Percentiles rank a stretch among this genome's conserved stretches.
Evolutionary conservation across 495 filamentous ascomycete species (phyloP).

Genomic region (Chaetomium fimeti): DNA sequence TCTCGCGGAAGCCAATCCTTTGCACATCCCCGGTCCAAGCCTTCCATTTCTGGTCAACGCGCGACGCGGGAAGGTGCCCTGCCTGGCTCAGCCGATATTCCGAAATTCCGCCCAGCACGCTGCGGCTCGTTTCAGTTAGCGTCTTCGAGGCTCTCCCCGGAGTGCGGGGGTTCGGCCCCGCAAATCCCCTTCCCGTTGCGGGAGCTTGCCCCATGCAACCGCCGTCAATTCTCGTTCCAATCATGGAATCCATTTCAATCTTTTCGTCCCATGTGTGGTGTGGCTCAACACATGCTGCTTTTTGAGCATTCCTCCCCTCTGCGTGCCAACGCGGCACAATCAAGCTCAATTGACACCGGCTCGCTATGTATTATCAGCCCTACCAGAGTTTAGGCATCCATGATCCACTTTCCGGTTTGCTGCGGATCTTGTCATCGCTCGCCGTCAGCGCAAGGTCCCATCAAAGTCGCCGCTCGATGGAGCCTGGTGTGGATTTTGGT

Average conservation of each 20-base stretch:
- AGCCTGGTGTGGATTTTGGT: not conserved
- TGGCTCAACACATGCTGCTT: no score
- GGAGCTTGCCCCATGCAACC: not conserved
- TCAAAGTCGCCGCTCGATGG: not conserved
- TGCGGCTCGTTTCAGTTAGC: not conserved
- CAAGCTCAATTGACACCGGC: no score
- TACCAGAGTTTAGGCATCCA: no score
- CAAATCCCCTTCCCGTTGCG: not conserved
- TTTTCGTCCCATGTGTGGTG: no score
- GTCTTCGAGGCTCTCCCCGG: not conserved
- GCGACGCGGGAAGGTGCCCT: not conserved
- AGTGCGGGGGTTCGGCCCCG: not conserved
- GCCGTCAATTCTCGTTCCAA: no score
- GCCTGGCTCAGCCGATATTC: not conserved
- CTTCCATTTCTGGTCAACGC: not conserved
- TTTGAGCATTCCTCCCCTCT: no score
- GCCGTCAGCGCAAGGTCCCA: not conserved
- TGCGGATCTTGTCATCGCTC: no score
- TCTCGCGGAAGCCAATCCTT: not conserved
- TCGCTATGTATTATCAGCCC: no score
- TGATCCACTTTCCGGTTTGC: no score
- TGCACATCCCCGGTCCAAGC: not conserved
- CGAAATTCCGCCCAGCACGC: not conserved
- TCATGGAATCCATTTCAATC: no score
- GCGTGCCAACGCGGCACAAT: no score